Conservation (phyloP, 1,284 basidiomycete species). For the Austropuccinia psidii region DNA sequence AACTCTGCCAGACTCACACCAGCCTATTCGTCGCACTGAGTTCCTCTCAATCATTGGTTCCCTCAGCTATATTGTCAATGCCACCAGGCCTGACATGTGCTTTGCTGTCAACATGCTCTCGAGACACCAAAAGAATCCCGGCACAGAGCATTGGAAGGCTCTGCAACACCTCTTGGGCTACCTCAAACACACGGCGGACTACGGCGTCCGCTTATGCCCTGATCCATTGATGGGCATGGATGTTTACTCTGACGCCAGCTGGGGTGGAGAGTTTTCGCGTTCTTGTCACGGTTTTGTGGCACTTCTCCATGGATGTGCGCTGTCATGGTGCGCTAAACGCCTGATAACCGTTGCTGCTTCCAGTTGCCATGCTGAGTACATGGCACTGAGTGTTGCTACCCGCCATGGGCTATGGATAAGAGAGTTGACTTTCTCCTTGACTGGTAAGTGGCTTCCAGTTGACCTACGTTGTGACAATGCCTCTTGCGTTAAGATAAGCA, state of each 20-base stretch:
- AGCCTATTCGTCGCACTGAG: too few species aligned
- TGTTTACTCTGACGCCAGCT: too few species aligned
- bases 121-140: not conserved
- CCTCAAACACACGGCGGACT: too few species aligned
- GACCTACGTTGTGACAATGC: not conserved
- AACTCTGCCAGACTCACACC: too few species aligned
- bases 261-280: constrained; percentile 3
- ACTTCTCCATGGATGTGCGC: not conserved
- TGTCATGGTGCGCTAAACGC: not conserved
- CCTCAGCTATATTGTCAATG: not conserved
- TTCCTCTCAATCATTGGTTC: not conserved
- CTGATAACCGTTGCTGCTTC: not conserved
- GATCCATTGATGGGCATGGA: too few species aligned
- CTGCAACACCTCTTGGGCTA: not conserved
- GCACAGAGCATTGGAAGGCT: not conserved
- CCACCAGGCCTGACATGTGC: not conserved
- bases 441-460: not conserved
- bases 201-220: too few species aligned
- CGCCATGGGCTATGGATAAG: not conserved
- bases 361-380: constrained; percentile 12
- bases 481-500: not conserved
- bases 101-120: not conserved
- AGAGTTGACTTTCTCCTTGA: not conserved
- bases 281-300: not conserved
- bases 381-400: not conserved